Evolutionary conservation across 805 yeast species (phyloP).

Genomic region (Kodamaea lidongshanica): DNA sequence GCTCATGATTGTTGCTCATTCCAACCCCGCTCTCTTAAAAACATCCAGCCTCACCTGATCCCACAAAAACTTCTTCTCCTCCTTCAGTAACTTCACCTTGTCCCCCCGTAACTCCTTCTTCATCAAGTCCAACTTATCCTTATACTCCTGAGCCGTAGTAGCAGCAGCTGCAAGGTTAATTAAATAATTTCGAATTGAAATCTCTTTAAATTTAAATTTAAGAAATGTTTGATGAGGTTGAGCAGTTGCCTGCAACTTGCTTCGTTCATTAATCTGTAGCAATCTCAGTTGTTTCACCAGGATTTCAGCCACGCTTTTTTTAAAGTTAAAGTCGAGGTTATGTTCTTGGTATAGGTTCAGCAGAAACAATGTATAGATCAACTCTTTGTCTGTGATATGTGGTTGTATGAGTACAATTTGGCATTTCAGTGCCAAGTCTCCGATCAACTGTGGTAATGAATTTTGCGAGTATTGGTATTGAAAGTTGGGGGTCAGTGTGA

Average conservation of each 20-base stretch:
- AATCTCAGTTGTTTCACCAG: constrained; percentile 43
- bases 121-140: constrained; percentile 31
- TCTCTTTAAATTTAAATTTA: constrained; percentile 34
- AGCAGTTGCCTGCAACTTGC: constrained; percentile 16
- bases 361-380: constrained; percentile 33
- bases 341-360: constrained; percentile 46
- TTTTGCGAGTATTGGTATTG: constrained; percentile 26
- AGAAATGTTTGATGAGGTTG: constrained; percentile 23
- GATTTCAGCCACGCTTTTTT: constrained; percentile 42
- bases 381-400: constrained; percentile 37
- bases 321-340: constrained; percentile 39
- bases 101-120: constrained; percentile 19
- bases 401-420: constrained; percentile 36
- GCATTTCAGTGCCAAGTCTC: constrained; percentile 37
- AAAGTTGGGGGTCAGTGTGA: constrained; percentile 32
- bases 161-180: constrained; percentile 51
- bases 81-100: constrained; percentile 28
- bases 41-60: constrained; percentile 46
- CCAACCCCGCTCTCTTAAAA: constrained; percentile 42
- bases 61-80: constrained; percentile 43
- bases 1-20: constrained; percentile 15
- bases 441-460: constrained; percentile 35
- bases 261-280: constrained; percentile 29
- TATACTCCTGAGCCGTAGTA: constrained; percentile 47
- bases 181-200: constrained; percentile 45